These are phyloP conservation scores for Butyriboletus loyo DNA, from an alignment of 768 basidiomycete species.

Conservation along the genomic window DNA sequence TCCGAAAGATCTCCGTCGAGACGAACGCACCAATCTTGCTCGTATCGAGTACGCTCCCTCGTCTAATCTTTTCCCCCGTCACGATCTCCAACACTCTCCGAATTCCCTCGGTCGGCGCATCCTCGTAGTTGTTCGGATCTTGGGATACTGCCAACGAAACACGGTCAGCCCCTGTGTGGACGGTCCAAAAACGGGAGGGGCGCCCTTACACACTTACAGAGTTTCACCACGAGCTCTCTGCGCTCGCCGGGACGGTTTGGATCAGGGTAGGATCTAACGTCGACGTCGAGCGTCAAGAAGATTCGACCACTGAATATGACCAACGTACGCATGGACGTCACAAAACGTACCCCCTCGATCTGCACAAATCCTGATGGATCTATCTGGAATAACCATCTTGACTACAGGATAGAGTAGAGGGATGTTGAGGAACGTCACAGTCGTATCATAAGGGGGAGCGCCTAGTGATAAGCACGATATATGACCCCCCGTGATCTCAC, in stretches of 20 bases:
- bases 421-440: not conserved
- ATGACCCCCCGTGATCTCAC: slow-evolving; percentile 6
- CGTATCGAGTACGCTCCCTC: slow-evolving; percentile 66
- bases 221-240: slow-evolving; percentile 87
- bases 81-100: slow-evolving; percentile 79
- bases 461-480: not conserved
- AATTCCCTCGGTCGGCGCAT: slow-evolving; percentile 95
- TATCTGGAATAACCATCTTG: slow-evolving; percentile 52
- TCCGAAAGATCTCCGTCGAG: no score
- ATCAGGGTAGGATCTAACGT: slow-evolving; percentile 67
- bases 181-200: not conserved
- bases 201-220: slow-evolving; percentile 47
- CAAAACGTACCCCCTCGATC: slow-evolving; percentile 93
- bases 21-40: slow-evolving; percentile 77
- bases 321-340: slow-evolving; percentile 75
- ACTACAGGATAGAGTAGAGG: not conserved
- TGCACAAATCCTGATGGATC: slow-evolving; percentile 80
- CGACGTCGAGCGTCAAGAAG: not conserved
- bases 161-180: not conserved
- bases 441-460: not conserved
- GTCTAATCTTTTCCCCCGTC: slow-evolving; percentile 62
- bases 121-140: slow-evolving; percentile 82
- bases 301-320: not conserved
- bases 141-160: slow-evolving; percentile 62
- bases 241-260: slow-evolving; percentile 55